Evolutionary conservation across 176 grass and related monocot genomes (phyloP).

Genomic region (barley (Hordeum vulgare)): DNA sequence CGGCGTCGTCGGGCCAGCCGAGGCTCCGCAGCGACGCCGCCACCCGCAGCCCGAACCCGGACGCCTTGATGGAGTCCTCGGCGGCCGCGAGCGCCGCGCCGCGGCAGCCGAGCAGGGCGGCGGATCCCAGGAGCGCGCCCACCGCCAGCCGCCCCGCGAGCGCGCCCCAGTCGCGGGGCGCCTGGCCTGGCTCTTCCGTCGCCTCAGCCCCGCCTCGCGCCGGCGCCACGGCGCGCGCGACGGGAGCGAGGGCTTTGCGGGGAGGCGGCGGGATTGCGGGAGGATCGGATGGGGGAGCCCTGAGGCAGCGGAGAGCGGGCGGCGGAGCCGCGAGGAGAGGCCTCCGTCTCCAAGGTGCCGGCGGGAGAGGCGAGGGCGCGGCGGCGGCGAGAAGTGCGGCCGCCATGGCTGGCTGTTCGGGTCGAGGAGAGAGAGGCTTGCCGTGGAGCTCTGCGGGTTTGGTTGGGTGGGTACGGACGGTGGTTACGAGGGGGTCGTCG

Average conservation of each 20-base stretch:
- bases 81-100: constrained; percentile 24
- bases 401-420: constrained; percentile 10
- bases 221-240: not conserved
- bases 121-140: constrained; percentile 15
- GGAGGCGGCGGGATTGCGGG: not conserved
- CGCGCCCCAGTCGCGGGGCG: not conserved
- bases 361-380: not conserved
- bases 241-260: not conserved
- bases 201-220: not conserved
- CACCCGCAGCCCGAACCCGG: constrained; percentile 72
- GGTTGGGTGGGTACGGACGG: not conserved
- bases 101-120: constrained; percentile 17
- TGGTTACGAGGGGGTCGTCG: not conserved
- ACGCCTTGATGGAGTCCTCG: constrained; percentile 63
- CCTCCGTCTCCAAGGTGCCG: not conserved
- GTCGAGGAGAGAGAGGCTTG: not conserved
- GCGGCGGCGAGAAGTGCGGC: constrained; percentile 2
- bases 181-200: not conserved
- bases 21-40: constrained; percentile 58
- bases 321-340: not conserved
- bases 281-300: not conserved
- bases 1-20: constrained; percentile 81
- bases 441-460: not conserved
- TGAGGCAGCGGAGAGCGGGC: not conserved
- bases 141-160: not conserved